phyloP scores from a whole-genome alignment of 1,284 basidiomycete species.

The Puccinia coronata region DNA sequence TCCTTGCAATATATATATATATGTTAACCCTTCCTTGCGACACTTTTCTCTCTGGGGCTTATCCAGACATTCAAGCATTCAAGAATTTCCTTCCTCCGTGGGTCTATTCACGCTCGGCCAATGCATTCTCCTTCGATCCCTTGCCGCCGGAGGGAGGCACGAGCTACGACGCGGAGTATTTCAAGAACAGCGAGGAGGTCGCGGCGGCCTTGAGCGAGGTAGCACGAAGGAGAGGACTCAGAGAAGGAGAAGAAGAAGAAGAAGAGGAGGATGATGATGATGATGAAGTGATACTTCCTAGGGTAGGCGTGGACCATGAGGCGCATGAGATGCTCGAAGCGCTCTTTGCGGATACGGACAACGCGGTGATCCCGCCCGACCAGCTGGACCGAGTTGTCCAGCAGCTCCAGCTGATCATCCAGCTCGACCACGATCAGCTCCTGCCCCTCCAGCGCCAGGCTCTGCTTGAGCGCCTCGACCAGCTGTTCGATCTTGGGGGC shows the following conservation, averaged over 20 bases:
- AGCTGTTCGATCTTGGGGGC: neutral
- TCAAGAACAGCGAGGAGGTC: slow-evolving; percentile 38
- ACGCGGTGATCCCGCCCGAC: neutral
- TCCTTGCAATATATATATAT: neutral
- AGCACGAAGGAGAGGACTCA: slow-evolving; percentile 16
- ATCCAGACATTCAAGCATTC: slow-evolving; percentile 51
- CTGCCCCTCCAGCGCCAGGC: slow-evolving; percentile 51
- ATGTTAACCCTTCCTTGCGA: neutral
- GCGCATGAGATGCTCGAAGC: neutral
- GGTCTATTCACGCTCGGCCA: slow-evolving; percentile 33
- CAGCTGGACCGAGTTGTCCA: slow-evolving; percentile 5
- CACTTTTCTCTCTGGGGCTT: neutral
- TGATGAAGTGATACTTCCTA: neutral
- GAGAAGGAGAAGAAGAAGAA: neutral
- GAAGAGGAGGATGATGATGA: neutral
- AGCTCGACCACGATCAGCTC: slow-evolving; percentile 50
- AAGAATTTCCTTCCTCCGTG: slow-evolving; percentile 53
- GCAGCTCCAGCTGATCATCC: slow-evolving; percentile 51
- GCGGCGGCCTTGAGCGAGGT: neutral
- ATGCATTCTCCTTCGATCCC: slow-evolving; percentile 54
- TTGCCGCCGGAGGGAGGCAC: slow-evolving; percentile 52
- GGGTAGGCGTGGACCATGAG: neutral
- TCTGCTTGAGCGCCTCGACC: slow-evolving; percentile 50
- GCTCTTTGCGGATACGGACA: neutral
- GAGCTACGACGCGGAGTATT: slow-evolving; percentile 53